Base-by-base conservation (phyloP, 441 rosid genomes). In the Erodium texanum region DNA sequence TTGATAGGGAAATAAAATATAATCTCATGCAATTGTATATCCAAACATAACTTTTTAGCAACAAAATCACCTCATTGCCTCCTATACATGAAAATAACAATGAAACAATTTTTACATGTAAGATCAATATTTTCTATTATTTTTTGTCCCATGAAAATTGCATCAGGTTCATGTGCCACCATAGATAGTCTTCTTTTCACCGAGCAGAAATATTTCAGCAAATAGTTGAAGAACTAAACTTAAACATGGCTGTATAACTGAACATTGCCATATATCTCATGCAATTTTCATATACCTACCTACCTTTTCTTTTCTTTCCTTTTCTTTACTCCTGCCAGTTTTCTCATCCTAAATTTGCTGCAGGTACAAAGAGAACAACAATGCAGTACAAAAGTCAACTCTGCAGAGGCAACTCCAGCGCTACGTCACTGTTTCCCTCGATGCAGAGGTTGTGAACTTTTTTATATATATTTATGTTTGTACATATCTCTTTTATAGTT, bases 361-460 rank as follows among this genome's bases (percentile, higher is more conserved):
- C 71, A 93, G 99, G 96, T 91, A 87, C 78, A 79, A 82, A 68
- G 85, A 80, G 77, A 83, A 82, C 67, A 41, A 64, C 50, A 59
- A 9, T 23, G 76, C 73, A 76, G 87, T 78, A 1, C 84, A 90
- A 77, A 73, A 82, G 76, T 72, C 83, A 79, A 73, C 82, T 70
- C 82, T 94, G 72, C 85, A 89, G 78, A 89, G 85, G 82, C 84
- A 89, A 80, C 91, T 94, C 58, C 75, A 43, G 24, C 84, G 92
- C 74, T 94, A 87, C 81, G 85, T 89, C 75, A 74, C 90, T 48
- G 93, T 89, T 85, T 74, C 93, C 67, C 89, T 94, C 3, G 71
- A 72, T 78, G 86, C 88, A 38, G 88, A 89, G 83, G 99, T 93
- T 71, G 56, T 71, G 24, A 22, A 66, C 48, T 34, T 34, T 73